A percentile compares a stretch with the other conserved stretches of the same genome.
Conservation (phyloP, 768 basidiomycete genomes). For the Suillus bovinus region DNA sequence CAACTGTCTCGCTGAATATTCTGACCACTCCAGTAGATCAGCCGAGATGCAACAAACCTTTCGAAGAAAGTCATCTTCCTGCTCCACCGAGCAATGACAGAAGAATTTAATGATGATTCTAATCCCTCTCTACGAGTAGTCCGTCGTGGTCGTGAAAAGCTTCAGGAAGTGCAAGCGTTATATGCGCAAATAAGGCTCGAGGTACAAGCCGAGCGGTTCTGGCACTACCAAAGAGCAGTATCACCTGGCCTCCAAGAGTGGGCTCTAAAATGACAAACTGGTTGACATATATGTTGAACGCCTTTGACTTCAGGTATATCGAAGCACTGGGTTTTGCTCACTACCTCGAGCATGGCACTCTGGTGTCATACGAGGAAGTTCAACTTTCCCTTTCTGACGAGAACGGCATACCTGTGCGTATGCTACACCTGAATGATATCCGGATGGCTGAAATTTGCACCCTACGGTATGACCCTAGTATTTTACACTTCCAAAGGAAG, state of each 20-base stretch:
- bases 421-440: conserved; percentile 8
- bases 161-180: conserved; percentile 62
- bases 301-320: conserved; percentile 56
- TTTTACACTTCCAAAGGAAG: conserved; percentile 72
- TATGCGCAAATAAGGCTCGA: conserved; percentile 65
- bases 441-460: conserved; percentile 2
- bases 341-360: conserved; percentile 68
- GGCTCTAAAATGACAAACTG: conserved; percentile 7
- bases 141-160: conserved; percentile 53
- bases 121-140: conserved; percentile 46
- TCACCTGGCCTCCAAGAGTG: conserved; percentile 85
- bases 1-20: conserved; percentile 6
- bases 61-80: conserved; percentile 96
- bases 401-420: conserved; percentile 63
- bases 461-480: conserved; percentile 47
- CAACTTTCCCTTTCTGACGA: conserved; percentile 63
- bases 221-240: conserved; percentile 73
- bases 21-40: conserved; percentile 46
- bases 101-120: conserved; percentile 33
- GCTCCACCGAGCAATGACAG: conserved; percentile 71
- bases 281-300: conserved; percentile 15
- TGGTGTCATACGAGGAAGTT: conserved; percentile 70
- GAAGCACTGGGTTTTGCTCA: conserved; percentile 90
- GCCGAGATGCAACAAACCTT: conserved; percentile 85
- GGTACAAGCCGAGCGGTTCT: conserved; percentile 67